These are phyloP conservation scores for Penicillium paneum DNA, from an alignment of 2,329 filamentous ascomycete genomes.

Conservation along the genomic window DNA sequence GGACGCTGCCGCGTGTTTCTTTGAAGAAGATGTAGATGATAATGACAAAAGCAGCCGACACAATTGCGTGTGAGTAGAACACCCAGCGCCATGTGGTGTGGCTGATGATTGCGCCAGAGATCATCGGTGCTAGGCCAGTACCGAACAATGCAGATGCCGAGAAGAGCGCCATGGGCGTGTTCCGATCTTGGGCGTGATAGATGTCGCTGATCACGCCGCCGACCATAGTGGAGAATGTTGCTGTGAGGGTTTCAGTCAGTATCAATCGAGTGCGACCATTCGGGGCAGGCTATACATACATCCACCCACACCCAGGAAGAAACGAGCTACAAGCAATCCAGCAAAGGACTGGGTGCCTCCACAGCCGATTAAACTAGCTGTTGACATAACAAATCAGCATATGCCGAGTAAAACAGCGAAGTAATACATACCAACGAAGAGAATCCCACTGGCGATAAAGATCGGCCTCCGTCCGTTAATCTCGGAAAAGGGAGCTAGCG, in stretches of 20 bases:
- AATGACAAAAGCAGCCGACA: conserved; percentile 60
- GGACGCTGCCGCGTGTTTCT: conserved; percentile 77
- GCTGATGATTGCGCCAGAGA: conserved; percentile 67
- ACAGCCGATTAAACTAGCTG: conserved; percentile 65
- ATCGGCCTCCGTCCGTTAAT: conserved; percentile 83
- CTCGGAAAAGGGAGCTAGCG: conserved; percentile 82
- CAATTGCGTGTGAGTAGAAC: conserved; percentile 80
- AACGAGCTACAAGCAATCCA: conserved; percentile 71
- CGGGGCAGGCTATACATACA: conserved; percentile 49
- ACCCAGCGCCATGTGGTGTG: conserved; percentile 76
- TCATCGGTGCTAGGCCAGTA: conserved; percentile 73
- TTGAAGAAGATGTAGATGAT: conserved; percentile 68
- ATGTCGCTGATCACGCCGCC: conserved; percentile 89
- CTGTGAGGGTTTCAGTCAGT: conserved; percentile 17
- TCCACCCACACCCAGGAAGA: conserved; percentile 73
- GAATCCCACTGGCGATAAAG: conserved; percentile 68
- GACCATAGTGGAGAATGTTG: conserved; percentile 78
- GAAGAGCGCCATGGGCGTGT: conserved; percentile 87
- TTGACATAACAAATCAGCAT: conserved; percentile 12
- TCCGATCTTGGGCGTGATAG: conserved; percentile 73
- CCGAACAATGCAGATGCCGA: conserved; percentile 74
- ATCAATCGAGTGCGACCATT: too few relatives aligned
- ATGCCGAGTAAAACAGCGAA: neutral
- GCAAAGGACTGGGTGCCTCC: conserved; percentile 66
- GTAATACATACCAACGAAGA: conserved; percentile 57